A percentile compares a stretch with the other conserved stretches of the same genome.
Evolutionary conservation across 495 filamentous ascomycete genomes (phyloP).

Genomic region (Podospora pseudopauciseta): DNA sequence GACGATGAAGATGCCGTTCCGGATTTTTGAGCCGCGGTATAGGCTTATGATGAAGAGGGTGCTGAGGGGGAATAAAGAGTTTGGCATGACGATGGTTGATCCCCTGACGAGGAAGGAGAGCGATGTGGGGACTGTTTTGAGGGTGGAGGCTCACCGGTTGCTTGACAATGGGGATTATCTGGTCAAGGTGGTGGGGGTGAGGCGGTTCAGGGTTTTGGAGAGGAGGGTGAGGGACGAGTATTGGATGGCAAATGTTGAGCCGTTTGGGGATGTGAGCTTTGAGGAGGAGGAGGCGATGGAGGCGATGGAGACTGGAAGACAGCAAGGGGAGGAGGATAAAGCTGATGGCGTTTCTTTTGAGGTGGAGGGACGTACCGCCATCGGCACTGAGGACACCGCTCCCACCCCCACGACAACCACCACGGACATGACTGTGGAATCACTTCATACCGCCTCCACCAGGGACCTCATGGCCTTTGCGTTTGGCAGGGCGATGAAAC

Average conservation of each 20-base stretch:
- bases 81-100: conserved; percentile 73
- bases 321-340: not conserved
- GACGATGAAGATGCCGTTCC: conserved; percentile 75
- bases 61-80: conserved; percentile 65
- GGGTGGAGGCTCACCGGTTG: conserved; percentile 66
- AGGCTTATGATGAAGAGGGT: conserved; percentile 81
- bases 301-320: conserved; percentile 51
- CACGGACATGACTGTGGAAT: not conserved
- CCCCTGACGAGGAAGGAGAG: conserved; percentile 37
- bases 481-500: not conserved
- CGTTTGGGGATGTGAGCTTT: conserved; percentile 73
- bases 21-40: conserved; percentile 90
- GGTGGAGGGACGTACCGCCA: not conserved
- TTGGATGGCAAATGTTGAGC: conserved; percentile 66
- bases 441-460: not conserved
- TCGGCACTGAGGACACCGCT: not conserved
- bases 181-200: conserved; percentile 69
- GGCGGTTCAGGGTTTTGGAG: conserved; percentile 66
- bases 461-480: not conserved
- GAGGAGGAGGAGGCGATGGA: conserved; percentile 76
- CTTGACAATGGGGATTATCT: conserved; percentile 78
- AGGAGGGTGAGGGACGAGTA: conserved; percentile 71
- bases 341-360: conserved; percentile 44
- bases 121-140: conserved; percentile 66
- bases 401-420: not conserved